Evolutionary conservation across 305 asterid genomes (phyloP).

Genomic region (Euphrasia arctica): DNA sequence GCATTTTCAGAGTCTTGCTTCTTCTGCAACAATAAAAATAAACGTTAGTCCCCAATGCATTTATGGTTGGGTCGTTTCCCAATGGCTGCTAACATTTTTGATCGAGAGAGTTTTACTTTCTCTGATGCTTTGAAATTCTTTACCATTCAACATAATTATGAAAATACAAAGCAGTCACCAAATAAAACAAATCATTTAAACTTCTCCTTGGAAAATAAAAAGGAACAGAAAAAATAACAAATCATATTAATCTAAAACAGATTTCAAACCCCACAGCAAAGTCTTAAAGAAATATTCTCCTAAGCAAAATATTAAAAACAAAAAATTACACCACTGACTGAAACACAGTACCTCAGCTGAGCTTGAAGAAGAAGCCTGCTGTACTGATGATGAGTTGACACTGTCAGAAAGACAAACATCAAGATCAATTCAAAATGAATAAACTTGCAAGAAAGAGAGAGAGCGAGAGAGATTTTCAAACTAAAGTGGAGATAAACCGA

Average conservation of each 20-base stretch:
- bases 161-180: constrained; percentile 2
- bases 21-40: constrained; percentile 41
- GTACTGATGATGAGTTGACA: constrained; percentile 45
- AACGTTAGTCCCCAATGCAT: background rate
- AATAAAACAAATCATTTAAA: background rate
- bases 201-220: background rate
- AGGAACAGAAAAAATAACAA: no score
- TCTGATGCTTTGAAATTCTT: no score
- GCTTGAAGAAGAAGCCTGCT: constrained; percentile 62
- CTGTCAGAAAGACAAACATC: constrained; percentile 43
- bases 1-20: constrained; percentile 55
- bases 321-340: background rate
- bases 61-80: no score
- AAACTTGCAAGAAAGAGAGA: background rate
- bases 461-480: constrained; percentile 6
- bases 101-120: no score
- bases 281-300: background rate
- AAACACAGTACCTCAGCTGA: constrained; percentile 59
- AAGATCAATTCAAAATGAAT: constrained; percentile 9
- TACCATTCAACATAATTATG: constrained; percentile 2
- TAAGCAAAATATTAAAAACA: background rate
- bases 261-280: constrained; percentile 2
- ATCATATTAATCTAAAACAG: background rate
- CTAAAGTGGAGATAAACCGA: background rate
- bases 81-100: background rate